These are phyloP conservation scores for Picochlorum sp. DNA, from an alignment of 139 green algal genomes.

Conservation along the genomic window DNA sequence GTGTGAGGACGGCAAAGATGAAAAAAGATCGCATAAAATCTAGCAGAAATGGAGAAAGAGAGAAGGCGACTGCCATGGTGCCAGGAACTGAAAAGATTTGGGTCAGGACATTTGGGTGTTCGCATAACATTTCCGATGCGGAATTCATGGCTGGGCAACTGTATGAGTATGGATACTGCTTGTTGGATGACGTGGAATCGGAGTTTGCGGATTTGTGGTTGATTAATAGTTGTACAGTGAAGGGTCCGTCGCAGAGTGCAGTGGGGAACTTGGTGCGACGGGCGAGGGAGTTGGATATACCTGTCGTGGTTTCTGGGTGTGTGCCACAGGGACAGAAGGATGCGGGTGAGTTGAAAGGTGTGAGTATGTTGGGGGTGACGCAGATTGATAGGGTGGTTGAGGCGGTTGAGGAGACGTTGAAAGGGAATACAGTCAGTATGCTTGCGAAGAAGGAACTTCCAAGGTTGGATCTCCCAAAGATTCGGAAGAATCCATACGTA, in stretches of 20 bases:
- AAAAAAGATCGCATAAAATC: no score
- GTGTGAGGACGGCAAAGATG: not conserved
- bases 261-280: constrained; percentile 57
- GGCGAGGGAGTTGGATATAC: constrained; percentile 43
- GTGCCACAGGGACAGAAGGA: constrained; percentile 77
- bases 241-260: constrained; percentile 65
- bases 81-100: constrained; percentile 56
- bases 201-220: constrained; percentile 71
- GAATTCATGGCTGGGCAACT: constrained; percentile 69
- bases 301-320: constrained; percentile 76
- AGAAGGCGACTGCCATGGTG: constrained; percentile 7
- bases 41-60: not conserved
- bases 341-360: constrained; percentile 58
- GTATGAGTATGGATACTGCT: constrained; percentile 64
- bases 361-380: constrained; percentile 66
- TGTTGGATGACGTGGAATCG: constrained; percentile 46
- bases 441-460: constrained; percentile 75
- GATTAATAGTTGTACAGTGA: constrained; percentile 92
- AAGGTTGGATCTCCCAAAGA: constrained; percentile 84
- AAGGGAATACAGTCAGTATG: constrained; percentile 70
- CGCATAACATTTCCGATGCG: constrained; percentile 68
- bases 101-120: constrained; percentile 72
- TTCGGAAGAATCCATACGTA: constrained; percentile 69
- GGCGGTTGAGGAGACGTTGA: constrained; percentile 83
- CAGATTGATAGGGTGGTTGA: constrained; percentile 85